Evolutionary conservation across 169 alveolate genomes (phyloP).

Genomic region (Theileria luwenshuni): DNA sequence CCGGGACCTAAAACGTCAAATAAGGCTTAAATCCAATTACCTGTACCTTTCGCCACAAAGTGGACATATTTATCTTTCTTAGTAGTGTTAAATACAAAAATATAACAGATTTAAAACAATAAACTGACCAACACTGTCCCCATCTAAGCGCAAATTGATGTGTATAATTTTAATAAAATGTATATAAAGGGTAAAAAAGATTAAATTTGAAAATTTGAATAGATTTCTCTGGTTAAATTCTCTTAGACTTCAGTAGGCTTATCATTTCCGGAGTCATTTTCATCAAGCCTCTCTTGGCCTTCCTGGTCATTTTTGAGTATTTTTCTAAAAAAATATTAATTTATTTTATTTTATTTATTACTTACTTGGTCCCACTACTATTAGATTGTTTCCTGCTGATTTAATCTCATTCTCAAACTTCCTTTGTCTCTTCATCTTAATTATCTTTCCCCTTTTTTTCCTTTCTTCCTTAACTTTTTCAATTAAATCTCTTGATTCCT

Average conservation of each 20-base stretch:
- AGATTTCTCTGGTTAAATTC: neutral
- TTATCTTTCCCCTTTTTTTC: constrained; percentile 15
- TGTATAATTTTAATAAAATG: neutral
- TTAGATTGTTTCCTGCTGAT: constrained; percentile 64
- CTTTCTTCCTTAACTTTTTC: constrained; percentile 31
- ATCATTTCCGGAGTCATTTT: constrained; percentile 67
- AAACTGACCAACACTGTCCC: no score
- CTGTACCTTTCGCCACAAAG: constrained; percentile 69
- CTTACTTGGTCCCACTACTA: constrained; percentile 58
- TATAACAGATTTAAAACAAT: neutral
- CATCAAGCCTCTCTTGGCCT: constrained; percentile 55
- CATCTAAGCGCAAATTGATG: no score
- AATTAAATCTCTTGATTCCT: constrained; percentile 47
- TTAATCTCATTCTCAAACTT: constrained; percentile 57
- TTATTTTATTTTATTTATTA: neutral
- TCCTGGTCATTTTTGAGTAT: constrained; percentile 63
- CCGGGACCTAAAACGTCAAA: constrained; percentile 40
- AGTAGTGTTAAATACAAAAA: neutral
- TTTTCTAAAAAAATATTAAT: constrained; percentile 32
- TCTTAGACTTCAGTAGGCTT: constrained; percentile 26
- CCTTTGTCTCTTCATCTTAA: constrained; percentile 34
- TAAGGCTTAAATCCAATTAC: neutral
- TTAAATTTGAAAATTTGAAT: no score
- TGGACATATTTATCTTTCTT: constrained; percentile 49
- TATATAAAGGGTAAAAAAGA: neutral